phyloP scores from a whole-genome alignment of 1,139 yeast genomes.

The Pichia sp. region DNA sequence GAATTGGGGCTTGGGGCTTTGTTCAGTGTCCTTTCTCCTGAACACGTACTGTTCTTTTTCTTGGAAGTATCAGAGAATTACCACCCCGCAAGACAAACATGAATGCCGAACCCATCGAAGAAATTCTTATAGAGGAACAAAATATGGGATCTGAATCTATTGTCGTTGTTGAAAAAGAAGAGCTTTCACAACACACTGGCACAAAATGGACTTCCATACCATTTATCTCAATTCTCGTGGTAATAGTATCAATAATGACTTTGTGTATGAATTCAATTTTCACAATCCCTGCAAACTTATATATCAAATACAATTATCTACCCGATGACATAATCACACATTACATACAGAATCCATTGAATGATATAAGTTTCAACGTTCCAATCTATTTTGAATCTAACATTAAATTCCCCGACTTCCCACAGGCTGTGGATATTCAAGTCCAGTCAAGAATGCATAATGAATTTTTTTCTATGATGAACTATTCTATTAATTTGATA shows the following conservation, averaged over 20 bases:
- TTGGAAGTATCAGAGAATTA: too few relatives aligned
- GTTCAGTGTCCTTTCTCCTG: too few relatives aligned
- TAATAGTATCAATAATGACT: background rate
- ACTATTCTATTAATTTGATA: slow-evolving; percentile 20
- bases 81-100: too few relatives aligned
- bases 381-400: slow-evolving; percentile 37
- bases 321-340: slow-evolving; percentile 20
- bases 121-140: too few relatives aligned
- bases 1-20: too few relatives aligned
- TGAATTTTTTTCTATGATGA: slow-evolving; percentile 18
- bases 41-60: too few relatives aligned
- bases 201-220: background rate
- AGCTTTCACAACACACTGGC: background rate
- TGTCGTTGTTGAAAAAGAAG: background rate
- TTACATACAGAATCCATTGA: slow-evolving; percentile 29
- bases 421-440: slow-evolving; percentile 43
- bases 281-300: slow-evolving; percentile 4
- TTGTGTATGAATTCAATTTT: background rate
- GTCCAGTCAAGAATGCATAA: slow-evolving; percentile 30
- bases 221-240: background rate
- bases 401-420: slow-evolving; percentile 47
- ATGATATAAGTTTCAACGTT: slow-evolving; percentile 27
- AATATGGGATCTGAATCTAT: too few relatives aligned
- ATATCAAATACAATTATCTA: slow-evolving; percentile 11
- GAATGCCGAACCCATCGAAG: too few relatives aligned